These are phyloP conservation scores for Pulveroboletus sp. DNA, from an alignment of 768 basidiomycete genomes.

Conservation along the genomic window DNA sequence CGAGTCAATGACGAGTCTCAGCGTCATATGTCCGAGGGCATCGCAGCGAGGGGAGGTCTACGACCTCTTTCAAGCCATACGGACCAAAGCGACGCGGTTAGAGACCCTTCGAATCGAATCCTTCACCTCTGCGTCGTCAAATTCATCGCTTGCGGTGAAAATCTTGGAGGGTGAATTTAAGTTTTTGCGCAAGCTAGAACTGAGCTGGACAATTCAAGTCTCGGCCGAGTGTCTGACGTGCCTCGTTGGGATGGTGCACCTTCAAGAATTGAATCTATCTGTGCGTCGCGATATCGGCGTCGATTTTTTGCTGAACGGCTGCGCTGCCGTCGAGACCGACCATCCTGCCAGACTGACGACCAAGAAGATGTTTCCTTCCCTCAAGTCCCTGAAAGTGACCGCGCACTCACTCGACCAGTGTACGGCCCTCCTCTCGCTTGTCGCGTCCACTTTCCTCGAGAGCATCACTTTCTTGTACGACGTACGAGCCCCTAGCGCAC, in stretches of 20 bases:
- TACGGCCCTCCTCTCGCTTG: constrained; percentile 21
- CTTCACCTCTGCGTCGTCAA: constrained; percentile 12
- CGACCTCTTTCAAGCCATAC: constrained; percentile 22
- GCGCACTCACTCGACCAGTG: constrained; percentile 28
- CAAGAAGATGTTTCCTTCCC: constrained; percentile 18
- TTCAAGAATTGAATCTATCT: constrained; percentile 23
- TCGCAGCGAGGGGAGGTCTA: constrained; percentile 16
- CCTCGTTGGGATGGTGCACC: constrained; percentile 19
- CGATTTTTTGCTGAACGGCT: constrained; percentile 11
- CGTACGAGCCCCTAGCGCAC: constrained; percentile 19
- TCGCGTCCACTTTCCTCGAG: constrained; percentile 23
- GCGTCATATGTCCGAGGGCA: constrained; percentile 24
- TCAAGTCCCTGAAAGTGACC: constrained; percentile 23
- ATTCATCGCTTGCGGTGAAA: constrained; percentile 13
- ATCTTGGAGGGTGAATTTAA: constrained; percentile 16
- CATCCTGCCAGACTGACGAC: neutral
- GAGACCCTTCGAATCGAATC: constrained; percentile 23
- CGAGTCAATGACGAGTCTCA: constrained; percentile 18
- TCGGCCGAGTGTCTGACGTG: constrained; percentile 21
- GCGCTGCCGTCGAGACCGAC: neutral
- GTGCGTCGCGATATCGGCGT: constrained; percentile 18
- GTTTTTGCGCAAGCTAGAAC: constrained; percentile 20
- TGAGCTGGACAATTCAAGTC: constrained; percentile 24
- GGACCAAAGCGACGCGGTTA: constrained; percentile 17
- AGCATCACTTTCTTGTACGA: constrained; percentile 27